Evolutionary conservation across 2,329 filamentous ascomycete species (phyloP), one percentile per base, ranked within the genome.

Genomic region (Xylariales sp.): DNA sequence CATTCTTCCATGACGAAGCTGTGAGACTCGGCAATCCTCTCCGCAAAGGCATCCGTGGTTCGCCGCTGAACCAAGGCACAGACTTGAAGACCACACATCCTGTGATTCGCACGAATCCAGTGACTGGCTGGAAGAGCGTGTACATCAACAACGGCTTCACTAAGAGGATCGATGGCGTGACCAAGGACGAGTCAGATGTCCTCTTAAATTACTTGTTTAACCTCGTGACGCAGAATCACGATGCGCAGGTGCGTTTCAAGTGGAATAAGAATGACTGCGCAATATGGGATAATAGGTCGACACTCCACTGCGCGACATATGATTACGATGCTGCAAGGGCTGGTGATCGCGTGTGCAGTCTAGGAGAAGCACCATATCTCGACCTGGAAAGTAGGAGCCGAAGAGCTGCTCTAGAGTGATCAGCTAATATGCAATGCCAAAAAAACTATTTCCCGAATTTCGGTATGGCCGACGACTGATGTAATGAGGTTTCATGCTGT

Each of bases 201-300:
- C 57, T 77, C n/a, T 64, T 77, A 3, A 50, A 53, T 11, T 74
- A 74, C 46, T 63, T 73, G 31, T 66, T 71, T 47, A 66, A 68
- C 44, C 51, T 76, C 9, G 62, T 74, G 9, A 66, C 67, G 5
- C 63, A 75, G 51, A 80, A 80, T 51, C 74, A 79, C 46, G 76
- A 80, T 50, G 63, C 70, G 1, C 75, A 79, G 51, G 73, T 79
- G 7, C 64, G 76, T 4, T 77, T 71, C 51, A 64, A 65, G 39
- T 78, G 73, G 74, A 62, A 60, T 40, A 62, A 68, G 52, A 74
- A 76, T 42, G 73, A 78, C 49, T 53, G 72, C 4, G 74, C 78
- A 2, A 80, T 85, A 48, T 86, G 82, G 82, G 81, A 86, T 53
- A 85, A 85, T 51, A 60, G 70, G 38, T 69, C 61, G 21, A 72